Percentiles rank a stretch among this genome's conserved stretches.
Evolutionary conservation across 345 rosid genomes (phyloP).

Genomic region (Geranium rotundifolium): DNA sequence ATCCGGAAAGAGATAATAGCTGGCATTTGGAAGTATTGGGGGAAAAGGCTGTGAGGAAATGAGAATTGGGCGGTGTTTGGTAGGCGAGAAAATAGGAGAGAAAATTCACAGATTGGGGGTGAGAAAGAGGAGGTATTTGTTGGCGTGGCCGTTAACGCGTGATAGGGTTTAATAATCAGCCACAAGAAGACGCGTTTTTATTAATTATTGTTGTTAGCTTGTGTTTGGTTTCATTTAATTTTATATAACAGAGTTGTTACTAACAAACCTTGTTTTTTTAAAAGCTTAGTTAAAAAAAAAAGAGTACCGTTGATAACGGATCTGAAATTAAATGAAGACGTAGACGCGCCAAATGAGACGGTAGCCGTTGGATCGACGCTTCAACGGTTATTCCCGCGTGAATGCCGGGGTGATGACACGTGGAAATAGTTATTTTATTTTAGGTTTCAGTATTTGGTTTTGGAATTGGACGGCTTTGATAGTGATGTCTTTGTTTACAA

Average conservation of each 20-base stretch:
- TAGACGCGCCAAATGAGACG: neutral
- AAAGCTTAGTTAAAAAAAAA: too few species aligned
- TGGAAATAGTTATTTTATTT: slow-evolving; percentile 1
- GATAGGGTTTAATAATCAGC: too few species aligned
- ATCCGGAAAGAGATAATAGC: slow-evolving; percentile 28
- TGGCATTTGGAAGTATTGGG: slow-evolving; percentile 9
- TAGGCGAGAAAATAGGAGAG: slow-evolving; percentile 1
- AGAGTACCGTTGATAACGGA: slow-evolving; percentile 34
- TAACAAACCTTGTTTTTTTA: neutral
- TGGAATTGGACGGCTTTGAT: too few species aligned
- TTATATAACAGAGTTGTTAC: neutral
- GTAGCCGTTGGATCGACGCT: slow-evolving; percentile 12
- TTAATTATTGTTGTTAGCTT: neutral
- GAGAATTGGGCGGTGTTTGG: neutral
- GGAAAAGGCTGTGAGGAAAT: neutral
- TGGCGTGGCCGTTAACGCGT: neutral
- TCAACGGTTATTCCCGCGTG: slow-evolving; percentile 14
- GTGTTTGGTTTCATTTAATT: neutral
- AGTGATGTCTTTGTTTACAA: too few species aligned
- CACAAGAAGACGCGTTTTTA: too few species aligned
- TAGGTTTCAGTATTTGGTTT: too few species aligned
- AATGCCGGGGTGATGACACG: slow-evolving; percentile 12
- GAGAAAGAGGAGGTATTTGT: neutral
- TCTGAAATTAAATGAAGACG: slow-evolving; percentile 9
- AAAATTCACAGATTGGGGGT: neutral